Evolutionary conservation across 306 rosid genomes (phyloP), one percentile per base, ranked within the genome.

Genomic region (Gastrolobium bilobum): DNA sequence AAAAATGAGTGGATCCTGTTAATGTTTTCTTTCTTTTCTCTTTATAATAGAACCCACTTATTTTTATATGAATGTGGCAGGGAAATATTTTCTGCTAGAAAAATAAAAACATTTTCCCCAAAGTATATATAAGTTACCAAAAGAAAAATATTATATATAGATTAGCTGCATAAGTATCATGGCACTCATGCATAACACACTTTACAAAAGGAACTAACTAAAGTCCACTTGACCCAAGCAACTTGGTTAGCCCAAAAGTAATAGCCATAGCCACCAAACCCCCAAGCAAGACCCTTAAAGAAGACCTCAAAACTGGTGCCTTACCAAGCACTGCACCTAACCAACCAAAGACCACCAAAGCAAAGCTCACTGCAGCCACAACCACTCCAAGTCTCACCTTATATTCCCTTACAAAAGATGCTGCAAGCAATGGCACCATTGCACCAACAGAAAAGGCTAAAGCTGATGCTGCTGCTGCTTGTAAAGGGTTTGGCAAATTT

Each of bases 231-330:
- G 91, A 86, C 2, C 97, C 94, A 71, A 93, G 90, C 82, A 90
- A 75, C 87, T 91, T 95, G 13, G 97, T 92, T 62, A 93, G 72
- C 4, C 96, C 97, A 68, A 86, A 93, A 73, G 99, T 95, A 10
- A 93, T 70, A 4, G 90, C 85, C 98, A 95, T 95, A 46, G 99
- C 99, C 52, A 95, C 34, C 99, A 95, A 91, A 47, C 99, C 99
- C 26, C 99, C 99, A 57, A 91, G 1, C 86, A 95, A 77, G 68
- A 92, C 93, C 85, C 99, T 86, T 0, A 68, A 0, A 2, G 62
- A 6, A 5, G 99, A 87, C 81, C 87, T 88, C 34, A 87, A 14
- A 2, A 82, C 60, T 0, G 97, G 93, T 7, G 89, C 89, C 68
- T 88, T 93, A 11, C 99, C 99, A 65, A 92, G 64, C 10, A 75